Conservation (phyloP, 306 rosid species). For the Sechiopsis laciniata region DNA sequence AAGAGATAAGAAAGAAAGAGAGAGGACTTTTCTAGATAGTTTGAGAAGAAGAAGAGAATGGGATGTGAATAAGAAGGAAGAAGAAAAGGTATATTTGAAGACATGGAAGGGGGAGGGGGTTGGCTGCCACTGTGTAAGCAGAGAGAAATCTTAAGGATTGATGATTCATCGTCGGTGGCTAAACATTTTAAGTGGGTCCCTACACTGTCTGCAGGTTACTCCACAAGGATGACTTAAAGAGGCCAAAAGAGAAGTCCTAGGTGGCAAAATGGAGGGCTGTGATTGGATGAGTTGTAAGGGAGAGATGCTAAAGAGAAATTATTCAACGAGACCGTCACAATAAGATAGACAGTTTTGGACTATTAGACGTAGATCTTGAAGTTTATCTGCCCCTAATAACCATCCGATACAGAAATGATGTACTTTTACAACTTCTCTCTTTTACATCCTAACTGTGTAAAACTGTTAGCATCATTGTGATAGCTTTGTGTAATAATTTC, state of each 20-base stretch:
- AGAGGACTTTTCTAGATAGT: slow-evolving; percentile 19
- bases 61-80: slow-evolving; percentile 64
- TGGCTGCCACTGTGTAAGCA: background rate
- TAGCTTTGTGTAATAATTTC: too few relatives aligned
- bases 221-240: slow-evolving; percentile 28
- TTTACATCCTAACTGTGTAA: too few relatives aligned
- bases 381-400: too few relatives aligned
- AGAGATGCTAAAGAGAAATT: background rate
- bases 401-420: too few relatives aligned
- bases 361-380: too few relatives aligned
- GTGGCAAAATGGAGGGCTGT: slow-evolving; percentile 28
- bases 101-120: background rate
- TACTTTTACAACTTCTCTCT: too few relatives aligned
- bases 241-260: background rate
- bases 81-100: slow-evolving; percentile 28
- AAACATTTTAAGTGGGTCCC: slow-evolving; percentile 33
- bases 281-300: slow-evolving; percentile 20
- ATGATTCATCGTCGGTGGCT: slow-evolving; percentile 44
- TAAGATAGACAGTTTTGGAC: too few relatives aligned
- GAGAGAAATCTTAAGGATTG: background rate
- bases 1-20: slow-evolving; percentile 19
- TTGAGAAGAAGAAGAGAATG: slow-evolving; percentile 20
- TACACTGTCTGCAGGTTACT: slow-evolving; percentile 31
- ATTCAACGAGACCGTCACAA: too few relatives aligned
- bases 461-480: too few relatives aligned